Base-by-base conservation (phyloP, 2,329 filamentous ascomycete species). In the Blastomyces gilchristii region DNA sequence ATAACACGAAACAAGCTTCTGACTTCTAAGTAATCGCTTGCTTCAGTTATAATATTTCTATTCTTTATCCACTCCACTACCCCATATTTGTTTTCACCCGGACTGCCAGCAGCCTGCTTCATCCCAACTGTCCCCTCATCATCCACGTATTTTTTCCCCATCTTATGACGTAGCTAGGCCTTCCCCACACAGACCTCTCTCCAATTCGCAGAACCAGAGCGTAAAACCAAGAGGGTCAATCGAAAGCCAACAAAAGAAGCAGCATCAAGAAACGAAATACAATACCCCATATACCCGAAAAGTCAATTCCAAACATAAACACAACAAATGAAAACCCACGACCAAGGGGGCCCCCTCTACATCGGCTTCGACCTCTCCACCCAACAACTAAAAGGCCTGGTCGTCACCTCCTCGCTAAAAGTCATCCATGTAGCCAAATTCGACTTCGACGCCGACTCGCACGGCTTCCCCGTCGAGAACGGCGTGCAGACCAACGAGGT, bases 321-420 rank as follows among this genome's bases (percentile, higher is more conserved):
- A 11, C 16, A n/a, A 54, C 18, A 34, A 54, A 54, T 34, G 31
- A 8, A 54, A n/a, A 0, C 52, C 9, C 52, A 54, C 37, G 16
- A 34, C 25, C 28, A 54, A 22, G 81, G 79, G 12, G 81, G 79
- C 41, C 87, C 89, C 22, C 80, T 96, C 65, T 96, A 96, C 73
- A 82, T 96, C 71, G 94, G 94, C 65, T 92, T 97, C 75, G 94
- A 99, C 78, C 87, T 97, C 65, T 97, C 92, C 53, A 97, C 94
- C 63, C 94, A 97, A 76, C 93, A 97, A 75, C 83, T 97, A 63
- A 97, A 99, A 83, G 92, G 90, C 68, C 87, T 97, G 68, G 88
- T 94, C 60, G 89, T 97, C 68, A 85, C 87, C 63, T 90, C 91
- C 3, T 83, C 91, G 69, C 85, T 97, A 67, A 88, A 88, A 69